phyloP scores from a whole-genome alignment of 306 rosid genomes.

The Elaeagnus macrophylla region DNA sequence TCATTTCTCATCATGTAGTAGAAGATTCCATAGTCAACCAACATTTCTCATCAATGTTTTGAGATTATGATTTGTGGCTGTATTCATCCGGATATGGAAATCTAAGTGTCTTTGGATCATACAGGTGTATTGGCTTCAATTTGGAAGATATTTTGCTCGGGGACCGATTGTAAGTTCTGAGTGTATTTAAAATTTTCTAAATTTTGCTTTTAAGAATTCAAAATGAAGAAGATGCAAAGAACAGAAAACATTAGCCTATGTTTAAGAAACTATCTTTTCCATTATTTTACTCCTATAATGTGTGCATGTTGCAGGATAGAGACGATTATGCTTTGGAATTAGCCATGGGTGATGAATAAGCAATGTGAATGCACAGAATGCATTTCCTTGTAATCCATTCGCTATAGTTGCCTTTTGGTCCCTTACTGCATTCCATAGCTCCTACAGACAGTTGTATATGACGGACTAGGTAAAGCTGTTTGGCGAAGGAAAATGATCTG shows the following conservation, averaged over 20 bases:
- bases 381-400: slow-evolving; percentile 5
- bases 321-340: slow-evolving; percentile 97
- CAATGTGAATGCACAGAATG: slow-evolving; percentile 5
- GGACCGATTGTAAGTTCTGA: slow-evolving; percentile 78
- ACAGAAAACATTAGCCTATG: not conserved
- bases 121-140: slow-evolving; percentile 99
- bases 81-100: not conserved
- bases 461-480: too few species aligned
- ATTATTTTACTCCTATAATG: slow-evolving; percentile 14
- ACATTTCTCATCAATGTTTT: not conserved
- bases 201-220: not conserved
- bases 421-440: not conserved
- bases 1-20: too few species aligned
- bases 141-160: slow-evolving; percentile 92
- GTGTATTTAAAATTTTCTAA: slow-evolving; percentile 10
- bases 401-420: not conserved
- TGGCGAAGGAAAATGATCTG: too few species aligned
- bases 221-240: not conserved
- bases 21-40: too few species aligned
- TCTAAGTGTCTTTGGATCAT: slow-evolving; percentile 15
- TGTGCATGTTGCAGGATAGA: slow-evolving; percentile 62
- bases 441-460: not conserved
- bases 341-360: slow-evolving; percentile 91
- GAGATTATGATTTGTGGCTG: not conserved
- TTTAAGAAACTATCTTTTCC: not conserved